Conservation (phyloP, 257 asterid species). For the Pogostemon cablin region DNA sequence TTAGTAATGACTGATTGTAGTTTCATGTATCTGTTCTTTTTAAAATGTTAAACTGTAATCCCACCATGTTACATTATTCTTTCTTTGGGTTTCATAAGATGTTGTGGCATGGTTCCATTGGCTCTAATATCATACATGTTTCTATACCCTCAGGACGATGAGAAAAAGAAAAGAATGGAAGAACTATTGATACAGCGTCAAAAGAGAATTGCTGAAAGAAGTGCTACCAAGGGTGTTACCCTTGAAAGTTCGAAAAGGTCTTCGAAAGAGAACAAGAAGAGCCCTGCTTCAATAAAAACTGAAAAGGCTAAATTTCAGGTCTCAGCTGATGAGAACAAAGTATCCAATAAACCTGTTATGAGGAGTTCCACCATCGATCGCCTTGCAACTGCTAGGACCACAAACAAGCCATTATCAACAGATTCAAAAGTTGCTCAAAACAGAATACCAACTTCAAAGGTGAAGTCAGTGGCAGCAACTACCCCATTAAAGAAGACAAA, state of each 20-base stretch:
- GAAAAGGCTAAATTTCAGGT: slow-evolving; percentile 43
- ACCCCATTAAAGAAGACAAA: slow-evolving; percentile 35
- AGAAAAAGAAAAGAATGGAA: slow-evolving; percentile 68
- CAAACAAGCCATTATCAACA: slow-evolving; percentile 37
- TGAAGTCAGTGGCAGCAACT: slow-evolving; percentile 19
- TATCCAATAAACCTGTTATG: slow-evolving; percentile 44
- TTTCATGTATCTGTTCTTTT: slow-evolving; percentile 9
- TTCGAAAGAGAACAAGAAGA: slow-evolving; percentile 45
- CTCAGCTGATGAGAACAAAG: slow-evolving; percentile 43
- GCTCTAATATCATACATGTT: neutral
- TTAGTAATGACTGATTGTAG: neutral
- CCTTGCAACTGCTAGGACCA: slow-evolving; percentile 66
- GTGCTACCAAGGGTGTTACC: slow-evolving; percentile 46
- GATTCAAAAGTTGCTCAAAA: slow-evolving; percentile 45
- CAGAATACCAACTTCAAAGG: slow-evolving; percentile 44
- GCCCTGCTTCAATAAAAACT: slow-evolving; percentile 33
- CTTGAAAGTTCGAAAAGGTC: slow-evolving; percentile 40
- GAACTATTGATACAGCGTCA: slow-evolving; percentile 63
- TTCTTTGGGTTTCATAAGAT: slow-evolving; percentile 12
- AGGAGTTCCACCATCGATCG: slow-evolving; percentile 68
- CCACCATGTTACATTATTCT: neutral
- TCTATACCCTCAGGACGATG: slow-evolving; percentile 58
- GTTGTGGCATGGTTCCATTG: neutral
- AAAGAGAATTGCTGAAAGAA: slow-evolving; percentile 82
- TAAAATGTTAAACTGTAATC: neutral